A percentile compares a stretch with the other conserved stretches of the same genome.
phyloP scores from a whole-genome alignment of 1,139 yeast genomes.

The Hansenula lynferdii region DNA sequence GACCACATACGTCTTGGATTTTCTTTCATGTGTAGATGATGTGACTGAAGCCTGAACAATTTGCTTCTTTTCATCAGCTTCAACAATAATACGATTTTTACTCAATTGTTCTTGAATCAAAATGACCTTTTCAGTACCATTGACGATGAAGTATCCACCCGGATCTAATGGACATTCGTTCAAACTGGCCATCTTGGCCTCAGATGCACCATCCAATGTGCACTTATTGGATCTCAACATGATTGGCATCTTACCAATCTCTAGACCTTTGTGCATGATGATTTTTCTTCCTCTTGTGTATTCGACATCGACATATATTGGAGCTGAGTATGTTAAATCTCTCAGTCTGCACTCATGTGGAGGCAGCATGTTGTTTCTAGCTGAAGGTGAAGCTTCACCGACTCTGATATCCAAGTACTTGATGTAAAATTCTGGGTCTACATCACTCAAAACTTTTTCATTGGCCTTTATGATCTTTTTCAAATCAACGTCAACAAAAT shows the following conservation, averaged over 20 bases:
- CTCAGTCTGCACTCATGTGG: slow-evolving; percentile 97
- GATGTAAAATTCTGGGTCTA: slow-evolving; percentile 93
- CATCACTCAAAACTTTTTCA: slow-evolving; percentile 85
- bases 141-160: slow-evolving; percentile 96
- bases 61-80: slow-evolving; percentile 91
- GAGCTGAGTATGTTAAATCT: slow-evolving; percentile 94
- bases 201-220: slow-evolving; percentile 73
- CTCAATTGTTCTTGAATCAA: slow-evolving; percentile 95
- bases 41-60: slow-evolving; percentile 97
- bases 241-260: slow-evolving; percentile 96
- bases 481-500: slow-evolving; percentile 89
- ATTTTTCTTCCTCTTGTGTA: slow-evolving; percentile 93
- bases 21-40: slow-evolving; percentile 95
- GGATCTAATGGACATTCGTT: slow-evolving; percentile 98
- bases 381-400: slow-evolving; percentile 59
- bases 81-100: slow-evolving; percentile 96
- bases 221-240: slow-evolving; percentile 95
- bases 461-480: slow-evolving; percentile 91
- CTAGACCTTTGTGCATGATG: slow-evolving; percentile 84
- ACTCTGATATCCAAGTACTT: slow-evolving; percentile 90
- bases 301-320: slow-evolving; percentile 94
- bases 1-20: slow-evolving; percentile 92
- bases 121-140: slow-evolving; percentile 97
- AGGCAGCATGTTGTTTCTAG: slow-evolving; percentile 50
- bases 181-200: slow-evolving; percentile 77